Percentiles rank a stretch among this genome's conserved stretches.
Evolutionary conservation across 2,329 filamentous ascomycete species (phyloP).

Genomic region (Cladosporium sphaerospermum): DNA sequence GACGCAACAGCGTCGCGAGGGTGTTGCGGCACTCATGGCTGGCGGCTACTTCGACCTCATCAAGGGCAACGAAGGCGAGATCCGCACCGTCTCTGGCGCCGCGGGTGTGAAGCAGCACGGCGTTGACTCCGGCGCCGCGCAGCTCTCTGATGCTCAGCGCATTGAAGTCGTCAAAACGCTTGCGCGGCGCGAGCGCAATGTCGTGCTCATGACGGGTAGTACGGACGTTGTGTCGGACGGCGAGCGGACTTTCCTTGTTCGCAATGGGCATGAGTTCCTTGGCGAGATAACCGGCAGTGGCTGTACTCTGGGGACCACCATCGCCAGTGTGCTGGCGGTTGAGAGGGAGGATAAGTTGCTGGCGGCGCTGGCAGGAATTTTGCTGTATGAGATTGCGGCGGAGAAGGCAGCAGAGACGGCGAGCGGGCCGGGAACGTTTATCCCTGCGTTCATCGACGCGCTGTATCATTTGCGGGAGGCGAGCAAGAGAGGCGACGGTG

Average conservation of each 20-base stretch:
- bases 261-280: slow-evolving; percentile 70
- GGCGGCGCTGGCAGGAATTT: slow-evolving; percentile 64
- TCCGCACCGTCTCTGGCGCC: slow-evolving; percentile 63
- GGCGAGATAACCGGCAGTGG: slow-evolving; percentile 68
- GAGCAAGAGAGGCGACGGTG: slow-evolving; percentile 42
- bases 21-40: slow-evolving; percentile 64
- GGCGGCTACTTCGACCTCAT: slow-evolving; percentile 78
- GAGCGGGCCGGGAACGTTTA: slow-evolving; percentile 78
- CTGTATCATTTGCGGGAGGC: slow-evolving; percentile 46
- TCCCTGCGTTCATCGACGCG: slow-evolving; percentile 77
- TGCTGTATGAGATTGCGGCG: slow-evolving; percentile 74
- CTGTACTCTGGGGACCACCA: slow-evolving; percentile 75
- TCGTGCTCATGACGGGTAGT: slow-evolving; percentile 77
- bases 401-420: slow-evolving; percentile 54
- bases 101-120: slow-evolving; percentile 60
- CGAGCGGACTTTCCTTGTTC: slow-evolving; percentile 56
- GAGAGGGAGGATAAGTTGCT: slow-evolving; percentile 59
- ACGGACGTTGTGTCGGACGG: slow-evolving; percentile 77
- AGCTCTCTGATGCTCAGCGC: slow-evolving; percentile 48
- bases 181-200: slow-evolving; percentile 60
- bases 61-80: slow-evolving; percentile 91
- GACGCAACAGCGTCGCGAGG: slow-evolving; percentile 64
- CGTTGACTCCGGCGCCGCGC: slow-evolving; percentile 67
- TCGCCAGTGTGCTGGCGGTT: slow-evolving; percentile 69
- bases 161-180: slow-evolving; percentile 59